Evolutionary conservation across 768 basidiomycete species (phyloP).

Genomic region (Leccinum obscurum): DNA sequence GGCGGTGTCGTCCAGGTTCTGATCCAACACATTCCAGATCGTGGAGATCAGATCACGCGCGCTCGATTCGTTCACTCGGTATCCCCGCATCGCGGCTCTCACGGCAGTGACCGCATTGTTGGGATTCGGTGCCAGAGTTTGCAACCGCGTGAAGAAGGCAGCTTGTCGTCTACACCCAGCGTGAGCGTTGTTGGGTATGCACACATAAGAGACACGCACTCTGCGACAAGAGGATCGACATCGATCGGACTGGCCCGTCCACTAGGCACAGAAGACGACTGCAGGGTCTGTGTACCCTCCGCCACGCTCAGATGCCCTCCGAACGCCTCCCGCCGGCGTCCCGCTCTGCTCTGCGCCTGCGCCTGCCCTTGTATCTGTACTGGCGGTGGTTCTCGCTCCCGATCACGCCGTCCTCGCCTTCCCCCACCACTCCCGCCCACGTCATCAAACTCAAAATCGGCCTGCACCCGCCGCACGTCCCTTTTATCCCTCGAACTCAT

Average conservation of each 20-base stretch:
- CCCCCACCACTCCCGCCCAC: constrained; percentile 37
- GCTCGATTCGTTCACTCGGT: constrained; percentile 70
- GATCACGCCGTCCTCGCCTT: constrained; percentile 46
- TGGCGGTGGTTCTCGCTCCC: constrained; percentile 43
- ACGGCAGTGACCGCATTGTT: constrained; percentile 58
- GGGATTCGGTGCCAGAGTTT: constrained; percentile 56
- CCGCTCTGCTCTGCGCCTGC: constrained; percentile 26
- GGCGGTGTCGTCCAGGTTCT: constrained; percentile 69
- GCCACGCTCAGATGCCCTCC: constrained; percentile 54
- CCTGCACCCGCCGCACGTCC: constrained; percentile 67
- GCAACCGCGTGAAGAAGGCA: constrained; percentile 63
- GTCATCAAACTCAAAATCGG: constrained; percentile 68
- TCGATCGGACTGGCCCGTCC: constrained; percentile 39
- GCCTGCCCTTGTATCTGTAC: constrained; percentile 18
- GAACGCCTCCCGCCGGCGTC: constrained; percentile 61
- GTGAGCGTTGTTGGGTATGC: background rate
- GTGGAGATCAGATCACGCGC: constrained; percentile 87
- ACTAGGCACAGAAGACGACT: constrained; percentile 20
- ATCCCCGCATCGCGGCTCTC: constrained; percentile 77
- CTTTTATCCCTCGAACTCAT: constrained; percentile 71
- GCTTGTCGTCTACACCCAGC: constrained; percentile 57
- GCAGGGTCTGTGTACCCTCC: constrained; percentile 26
- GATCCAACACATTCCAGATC: constrained; percentile 76
- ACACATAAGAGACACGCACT: constrained; percentile 41
- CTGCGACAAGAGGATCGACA: constrained; percentile 51